phyloP scores from a whole-genome alignment of 345 rosid genomes.

The Chamaenerion angustifolium region DNA sequence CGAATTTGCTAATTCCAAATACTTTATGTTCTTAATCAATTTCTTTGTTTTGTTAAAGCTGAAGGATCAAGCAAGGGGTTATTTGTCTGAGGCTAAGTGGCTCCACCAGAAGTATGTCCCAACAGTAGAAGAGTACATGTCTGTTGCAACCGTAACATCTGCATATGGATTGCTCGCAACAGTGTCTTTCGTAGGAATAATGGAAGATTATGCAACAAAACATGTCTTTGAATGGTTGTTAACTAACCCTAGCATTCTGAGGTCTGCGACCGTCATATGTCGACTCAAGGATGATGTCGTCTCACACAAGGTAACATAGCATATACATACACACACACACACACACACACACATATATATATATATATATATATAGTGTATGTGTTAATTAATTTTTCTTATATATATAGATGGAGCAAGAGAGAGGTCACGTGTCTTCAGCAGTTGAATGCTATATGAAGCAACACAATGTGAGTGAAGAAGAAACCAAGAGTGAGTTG shows the following conservation, averaged over 20 bases:
- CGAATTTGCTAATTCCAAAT: too few species aligned
- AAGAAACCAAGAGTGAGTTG: conserved; percentile 11
- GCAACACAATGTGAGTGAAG: conserved; percentile 8
- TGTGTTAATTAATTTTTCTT: too few species aligned
- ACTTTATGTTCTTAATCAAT: too few species aligned
- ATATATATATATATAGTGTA: not conserved
- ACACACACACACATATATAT: too few species aligned
- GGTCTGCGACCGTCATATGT: not conserved
- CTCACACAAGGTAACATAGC: conserved; percentile 3
- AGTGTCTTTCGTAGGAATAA: conserved; percentile 5
- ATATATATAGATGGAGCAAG: conserved; percentile 4
- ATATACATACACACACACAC: not conserved
- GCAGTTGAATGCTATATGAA: conserved; percentile 22
- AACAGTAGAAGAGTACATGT: conserved; percentile 15
- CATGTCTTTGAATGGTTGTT: conserved; percentile 9
- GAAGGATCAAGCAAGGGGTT: conserved; percentile 12
- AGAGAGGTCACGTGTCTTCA: conserved; percentile 14
- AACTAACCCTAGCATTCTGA: not conserved
- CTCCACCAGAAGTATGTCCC: conserved; percentile 7
- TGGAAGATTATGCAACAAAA: not conserved
- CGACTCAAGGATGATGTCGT: conserved; percentile 14
- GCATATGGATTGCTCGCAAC: conserved; percentile 3
- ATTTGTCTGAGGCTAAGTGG: conserved; percentile 17
- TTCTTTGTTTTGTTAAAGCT: conserved; percentile 7
- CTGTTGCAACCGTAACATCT: conserved; percentile 6